These are phyloP conservation scores for Globomyces sp. DNA, from an alignment of 371 early-diverging fungal species.

Conservation along the genomic window DNA sequence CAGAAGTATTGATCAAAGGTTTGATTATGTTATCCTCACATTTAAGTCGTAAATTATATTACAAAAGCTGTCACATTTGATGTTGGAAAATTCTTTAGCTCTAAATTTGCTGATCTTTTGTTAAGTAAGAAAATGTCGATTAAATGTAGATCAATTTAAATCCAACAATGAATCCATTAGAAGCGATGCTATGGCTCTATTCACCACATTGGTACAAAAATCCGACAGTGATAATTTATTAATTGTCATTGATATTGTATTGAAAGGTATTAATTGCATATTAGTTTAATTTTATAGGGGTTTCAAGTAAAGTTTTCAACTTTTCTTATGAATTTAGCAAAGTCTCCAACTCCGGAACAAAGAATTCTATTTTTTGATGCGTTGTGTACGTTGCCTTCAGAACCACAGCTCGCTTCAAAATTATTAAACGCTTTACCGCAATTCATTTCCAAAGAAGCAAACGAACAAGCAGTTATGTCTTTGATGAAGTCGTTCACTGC, in stretches of 20 bases:
- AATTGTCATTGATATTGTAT: too few relatives aligned
- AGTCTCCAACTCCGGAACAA: slow-evolving; percentile 64
- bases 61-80: too few relatives aligned
- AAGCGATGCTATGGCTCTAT: slow-evolving; percentile 55
- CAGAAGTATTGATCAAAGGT: too few relatives aligned
- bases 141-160: slow-evolving; percentile 49
- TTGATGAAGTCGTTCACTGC: slow-evolving; percentile 62
- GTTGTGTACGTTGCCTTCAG: background rate
- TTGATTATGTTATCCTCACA: too few relatives aligned
- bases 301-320: slow-evolving; percentile 37
- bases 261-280: slow-evolving; percentile 26
- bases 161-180: slow-evolving; percentile 65
- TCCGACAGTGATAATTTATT: too few relatives aligned
- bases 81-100: too few relatives aligned
- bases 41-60: too few relatives aligned
- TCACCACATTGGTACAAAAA: slow-evolving; percentile 51
- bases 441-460: slow-evolving; percentile 73
- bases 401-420: slow-evolving; percentile 51
- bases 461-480: slow-evolving; percentile 65
- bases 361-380: slow-evolving; percentile 25
- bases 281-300: slow-evolving; percentile 35
- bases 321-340: slow-evolving; percentile 34
- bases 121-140: too few relatives aligned
- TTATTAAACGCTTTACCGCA: slow-evolving; percentile 61
- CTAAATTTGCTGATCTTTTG: too few relatives aligned